Base-by-base conservation (phyloP, 169 alveolate species). In the Pseudocohnilembus persalinus region DNA sequence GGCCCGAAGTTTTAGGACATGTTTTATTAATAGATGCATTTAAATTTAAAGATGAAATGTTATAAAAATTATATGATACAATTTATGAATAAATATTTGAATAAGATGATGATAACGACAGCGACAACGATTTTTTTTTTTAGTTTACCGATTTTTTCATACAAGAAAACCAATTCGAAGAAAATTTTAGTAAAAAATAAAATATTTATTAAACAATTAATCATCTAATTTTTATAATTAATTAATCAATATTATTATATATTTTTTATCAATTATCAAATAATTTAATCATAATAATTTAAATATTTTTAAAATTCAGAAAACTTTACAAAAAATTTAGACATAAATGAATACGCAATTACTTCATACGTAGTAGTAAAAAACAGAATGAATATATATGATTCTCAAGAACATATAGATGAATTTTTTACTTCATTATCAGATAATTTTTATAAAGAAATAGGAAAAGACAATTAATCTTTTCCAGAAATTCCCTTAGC, bases 1-100 rank as follows among this genome's bases (percentile, higher is more conserved):
- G 95, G 92, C 82, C 93, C 20, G 80, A 81, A 35, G 76, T 88
- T 28, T 73, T 89, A 6, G 96, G 96, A 65, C 93, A 93, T 64
- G 92, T 92, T 0, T 79, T 94, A 0, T 74, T 93, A 0, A 76
- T 92, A 27, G 97, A 94, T 81, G 81, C 94, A 64, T 76, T 80
- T 49, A 49, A 29, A 88, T 88, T 65, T 49, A 87, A 27, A 28
- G 35, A 30, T 28, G 15, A 64, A 29, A 76, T 82, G 29, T 32
- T 88, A 6, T 74, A 75, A 28, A 15, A 63, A 65, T 80, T 31
- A 29, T 88, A 74, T 30, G 74, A 77, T 65, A 88, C 85, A 64
- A 76, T 87, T 25, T 49, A 88, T n/a, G n/a, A n/a, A n/a, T n/a
- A n/a, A n/a, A n/a, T n/a, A n/a, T n/a, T n/a, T n/a, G 4, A 88